A percentile compares a stretch with the other conserved stretches of the same genome.
phyloP scores from a whole-genome alignment of 2,329 filamentous ascomycete species.

The Botrytis sinoallii region DNA sequence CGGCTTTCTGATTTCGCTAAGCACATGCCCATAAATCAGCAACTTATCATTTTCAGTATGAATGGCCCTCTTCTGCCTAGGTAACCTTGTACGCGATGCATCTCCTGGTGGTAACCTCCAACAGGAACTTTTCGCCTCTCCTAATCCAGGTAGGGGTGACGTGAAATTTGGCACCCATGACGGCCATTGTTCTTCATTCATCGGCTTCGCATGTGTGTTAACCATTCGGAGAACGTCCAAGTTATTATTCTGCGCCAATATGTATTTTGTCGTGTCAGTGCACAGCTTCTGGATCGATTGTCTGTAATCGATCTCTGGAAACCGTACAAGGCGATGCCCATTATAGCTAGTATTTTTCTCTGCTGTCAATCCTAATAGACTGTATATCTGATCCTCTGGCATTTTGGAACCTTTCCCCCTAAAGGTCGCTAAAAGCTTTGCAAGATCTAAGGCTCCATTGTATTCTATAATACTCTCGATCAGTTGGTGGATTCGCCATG shows the following conservation, averaged over 20 bases:
- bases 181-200: neutral
- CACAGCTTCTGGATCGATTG: neutral
- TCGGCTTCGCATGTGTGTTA: neutral
- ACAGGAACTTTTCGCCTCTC: neutral
- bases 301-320: neutral
- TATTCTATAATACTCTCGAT: neutral
- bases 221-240: neutral
- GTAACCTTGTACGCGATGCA: neutral
- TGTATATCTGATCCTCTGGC: neutral
- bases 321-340: neutral
- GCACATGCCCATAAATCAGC: neutral
- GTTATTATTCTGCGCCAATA: accelerated
- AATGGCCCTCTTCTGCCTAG: neutral
- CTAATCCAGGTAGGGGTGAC: neutral
- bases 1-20: neutral
- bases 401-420: neutral
- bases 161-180: neutral
- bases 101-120: too few species aligned
- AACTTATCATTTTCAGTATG: neutral
- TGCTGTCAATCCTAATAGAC: neutral
- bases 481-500: neutral
- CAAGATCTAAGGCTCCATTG: neutral
- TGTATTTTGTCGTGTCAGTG: neutral
- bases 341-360: neutral
- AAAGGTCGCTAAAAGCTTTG: neutral